Base-by-base conservation (phyloP, 164 flowering plant genomes). In the Hamamelis virginiana region DNA sequence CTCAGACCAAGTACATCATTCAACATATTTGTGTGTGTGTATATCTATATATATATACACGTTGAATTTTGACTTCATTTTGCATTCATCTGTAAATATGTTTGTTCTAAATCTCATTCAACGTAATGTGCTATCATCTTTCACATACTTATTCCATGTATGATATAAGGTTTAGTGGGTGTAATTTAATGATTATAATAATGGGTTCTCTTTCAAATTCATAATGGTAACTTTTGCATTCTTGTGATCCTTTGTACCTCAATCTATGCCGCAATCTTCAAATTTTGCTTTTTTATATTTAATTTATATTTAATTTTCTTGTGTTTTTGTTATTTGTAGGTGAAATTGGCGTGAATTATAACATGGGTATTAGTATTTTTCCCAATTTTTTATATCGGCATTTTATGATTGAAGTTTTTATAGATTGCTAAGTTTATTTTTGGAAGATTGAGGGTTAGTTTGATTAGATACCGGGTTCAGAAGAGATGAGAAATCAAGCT, bases 401-500 rank as follows among this genome's bases (percentile, higher is more conserved):
- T 59, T 59, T 9, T 56, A 27, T 13, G 28, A 59, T 59, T 59
- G 62, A 19, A 59, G 23, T 59, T 59, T 19, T 14, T 16, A 13
- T 5, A 28, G 19, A 23, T 22, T 56, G 16, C 4, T 59, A 19
- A 28, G 41, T 45, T n/a, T 3, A 8, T 13, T 18, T 9, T 25
- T 33, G 33, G 18, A 9, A n/a, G 6, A 13, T 4, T 15, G 22
- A 59, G 1, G 11, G 3, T 55, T 2, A 13, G 23, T 22, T 43
- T 45, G 21, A 9, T 21, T 53, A 11, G 14, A 19, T 46, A 16
- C 48, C 46, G 64, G 72, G 51, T 61, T 72, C 44, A 10, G 27
- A 64, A 72, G 76, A 55, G 41, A 90, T 88, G 92, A 80, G 47
- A 59, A 77, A 65, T 65, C 62, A 83, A 68, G 73, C 65, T 57